Evolutionary conservation across 2,329 filamentous ascomycete genomes (phyloP).

Genomic region (Fusarium sp.): DNA sequence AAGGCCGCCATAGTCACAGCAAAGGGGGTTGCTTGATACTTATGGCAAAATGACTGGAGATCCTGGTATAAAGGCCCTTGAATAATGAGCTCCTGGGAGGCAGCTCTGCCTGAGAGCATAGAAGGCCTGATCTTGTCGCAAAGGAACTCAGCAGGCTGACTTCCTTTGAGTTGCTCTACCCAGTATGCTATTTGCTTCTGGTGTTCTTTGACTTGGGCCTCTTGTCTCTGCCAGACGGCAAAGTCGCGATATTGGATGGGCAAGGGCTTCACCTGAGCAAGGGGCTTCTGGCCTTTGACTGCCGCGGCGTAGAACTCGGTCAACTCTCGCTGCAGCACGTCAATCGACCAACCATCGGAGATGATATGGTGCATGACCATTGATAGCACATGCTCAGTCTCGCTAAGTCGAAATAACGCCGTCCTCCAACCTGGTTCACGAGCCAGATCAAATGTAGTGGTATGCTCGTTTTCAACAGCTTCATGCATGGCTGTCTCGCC

Average conservation of each 20-base stretch:
- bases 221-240: slow-evolving; percentile 12
- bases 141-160: slow-evolving; percentile 21
- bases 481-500: too few relatives aligned
- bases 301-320: too few relatives aligned
- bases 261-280: not conserved
- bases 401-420: not conserved
- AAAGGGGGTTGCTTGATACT: too few relatives aligned
- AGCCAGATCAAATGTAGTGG: not conserved
- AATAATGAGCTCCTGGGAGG: too few relatives aligned
- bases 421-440: not conserved
- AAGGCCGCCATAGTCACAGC: slow-evolving; percentile 35
- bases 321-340: not conserved
- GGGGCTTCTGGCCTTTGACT: too few relatives aligned
- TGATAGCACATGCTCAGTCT: slow-evolving; percentile 23
- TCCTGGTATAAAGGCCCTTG: slow-evolving; percentile 9
- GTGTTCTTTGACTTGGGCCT: not conserved
- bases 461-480: too few relatives aligned
- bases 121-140: slow-evolving; percentile 14
- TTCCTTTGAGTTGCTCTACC: not conserved
- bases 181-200: slow-evolving; percentile 17
- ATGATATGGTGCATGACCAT: slow-evolving; percentile 45
- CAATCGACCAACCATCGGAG: slow-evolving; percentile 44
- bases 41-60: not conserved
- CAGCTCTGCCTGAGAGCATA: slow-evolving; percentile 29
- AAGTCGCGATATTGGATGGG: slow-evolving; percentile 26